Evolutionary conservation across 1,284 basidiomycete genomes (phyloP).

Genomic region (Afroboletus lepidellus): DNA sequence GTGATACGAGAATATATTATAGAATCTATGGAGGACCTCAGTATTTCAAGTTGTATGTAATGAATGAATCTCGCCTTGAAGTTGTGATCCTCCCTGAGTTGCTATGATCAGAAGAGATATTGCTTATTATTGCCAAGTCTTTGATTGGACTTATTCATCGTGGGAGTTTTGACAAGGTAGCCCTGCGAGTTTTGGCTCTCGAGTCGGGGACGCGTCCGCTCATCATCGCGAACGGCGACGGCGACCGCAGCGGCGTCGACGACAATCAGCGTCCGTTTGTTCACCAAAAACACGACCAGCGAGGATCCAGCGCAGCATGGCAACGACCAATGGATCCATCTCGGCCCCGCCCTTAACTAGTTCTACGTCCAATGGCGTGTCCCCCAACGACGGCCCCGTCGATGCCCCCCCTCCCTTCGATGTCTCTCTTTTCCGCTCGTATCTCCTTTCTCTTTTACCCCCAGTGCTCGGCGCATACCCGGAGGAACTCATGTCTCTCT

Average conservation of each 20-base stretch:
- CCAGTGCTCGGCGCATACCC: slow-evolving; percentile 67
- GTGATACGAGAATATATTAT: no score
- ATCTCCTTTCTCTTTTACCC: slow-evolving; percentile 70
- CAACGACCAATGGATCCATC: slow-evolving; percentile 26
- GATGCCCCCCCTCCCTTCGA: slow-evolving; percentile 48
- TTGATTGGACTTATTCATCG: slow-evolving; percentile 14
- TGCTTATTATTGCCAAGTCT: slow-evolving; percentile 7
- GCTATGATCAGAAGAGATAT: no score
- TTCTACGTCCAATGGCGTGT: slow-evolving; percentile 27
- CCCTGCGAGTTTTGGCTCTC: no score
- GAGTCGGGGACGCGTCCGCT: slow-evolving; percentile 26
- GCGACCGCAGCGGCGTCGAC: slow-evolving; percentile 11
- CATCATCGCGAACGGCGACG: slow-evolving; percentile 26
- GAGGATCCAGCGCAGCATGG: slow-evolving; percentile 20
- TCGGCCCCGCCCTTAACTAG: slow-evolving; percentile 28
- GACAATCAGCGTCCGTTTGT: slow-evolving; percentile 2
- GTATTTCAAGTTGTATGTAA: no score
- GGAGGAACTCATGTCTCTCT: slow-evolving; percentile 64
- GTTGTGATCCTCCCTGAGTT: no score
- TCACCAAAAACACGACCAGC: slow-evolving; percentile 11
- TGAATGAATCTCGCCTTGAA: no score
- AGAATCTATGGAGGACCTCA: no score
- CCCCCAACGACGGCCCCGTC: slow-evolving; percentile 26
- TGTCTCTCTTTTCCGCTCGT: slow-evolving; percentile 59
- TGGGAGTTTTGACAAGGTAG: slow-evolving; percentile 21